Conservation (phyloP, 345 rosid genomes). For the Acer yangbiense region DNA sequence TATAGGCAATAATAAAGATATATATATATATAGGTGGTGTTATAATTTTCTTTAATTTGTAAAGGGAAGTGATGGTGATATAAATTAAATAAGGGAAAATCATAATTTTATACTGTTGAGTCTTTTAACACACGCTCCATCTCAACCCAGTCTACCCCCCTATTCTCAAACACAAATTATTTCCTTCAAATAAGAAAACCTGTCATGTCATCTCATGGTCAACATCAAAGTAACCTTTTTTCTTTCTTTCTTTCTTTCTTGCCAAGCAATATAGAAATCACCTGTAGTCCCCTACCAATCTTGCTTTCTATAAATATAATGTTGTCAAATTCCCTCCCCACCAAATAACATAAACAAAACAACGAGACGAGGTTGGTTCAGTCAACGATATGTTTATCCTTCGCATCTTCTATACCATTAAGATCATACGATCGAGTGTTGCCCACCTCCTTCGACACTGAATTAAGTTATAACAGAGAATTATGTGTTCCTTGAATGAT, state of each 20-base stretch:
- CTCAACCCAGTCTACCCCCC: background rate
- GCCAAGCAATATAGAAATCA: background rate
- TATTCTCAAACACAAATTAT: background rate
- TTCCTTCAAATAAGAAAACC: slow-evolving; percentile 4
- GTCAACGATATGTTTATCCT: too few species aligned
- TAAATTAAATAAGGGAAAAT: background rate
- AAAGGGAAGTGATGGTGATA: background rate
- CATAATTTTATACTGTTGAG: background rate
- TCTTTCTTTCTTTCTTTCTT: background rate
- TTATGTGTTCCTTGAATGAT: too few species aligned
- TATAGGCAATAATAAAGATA: background rate
- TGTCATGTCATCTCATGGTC: background rate
- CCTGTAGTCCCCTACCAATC: background rate
- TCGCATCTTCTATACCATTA: too few species aligned
- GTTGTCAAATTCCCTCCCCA: background rate
- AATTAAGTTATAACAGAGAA: too few species aligned
- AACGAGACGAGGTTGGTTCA: too few species aligned
- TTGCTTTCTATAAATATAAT: background rate
- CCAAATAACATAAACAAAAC: background rate
- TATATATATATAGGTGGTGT: background rate
- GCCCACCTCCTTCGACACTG: too few species aligned
- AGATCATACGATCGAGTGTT: too few species aligned
- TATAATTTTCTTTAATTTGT: too few species aligned
- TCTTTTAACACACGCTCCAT: slow-evolving; percentile 2
- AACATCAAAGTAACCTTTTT: background rate